Conservation (phyloP, 495 filamentous ascomycete genomes). For the Xylaria acuta region DNA sequence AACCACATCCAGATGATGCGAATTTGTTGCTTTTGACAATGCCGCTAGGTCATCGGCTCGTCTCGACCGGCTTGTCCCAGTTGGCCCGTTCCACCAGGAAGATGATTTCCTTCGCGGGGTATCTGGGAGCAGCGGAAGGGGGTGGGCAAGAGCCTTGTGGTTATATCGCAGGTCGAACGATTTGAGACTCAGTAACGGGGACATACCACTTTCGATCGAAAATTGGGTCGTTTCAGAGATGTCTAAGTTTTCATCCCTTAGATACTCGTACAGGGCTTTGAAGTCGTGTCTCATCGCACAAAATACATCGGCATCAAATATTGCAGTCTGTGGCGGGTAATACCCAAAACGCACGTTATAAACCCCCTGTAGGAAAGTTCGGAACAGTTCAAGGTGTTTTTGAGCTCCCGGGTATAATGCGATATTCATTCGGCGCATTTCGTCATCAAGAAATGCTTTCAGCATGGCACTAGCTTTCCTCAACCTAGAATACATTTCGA, state of each 20-base stretch:
- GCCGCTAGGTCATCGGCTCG: conserved; percentile 44
- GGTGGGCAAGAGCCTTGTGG: conserved; percentile 59
- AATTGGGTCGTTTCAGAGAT: conserved; percentile 45
- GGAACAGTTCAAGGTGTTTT: conserved; percentile 67
- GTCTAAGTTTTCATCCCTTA: conserved; percentile 61
- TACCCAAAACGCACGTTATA: conserved; percentile 67
- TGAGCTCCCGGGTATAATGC: conserved; percentile 58
- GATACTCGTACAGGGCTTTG: conserved; percentile 64
- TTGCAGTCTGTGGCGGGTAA: conserved; percentile 59
- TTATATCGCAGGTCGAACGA: conserved; percentile 64
- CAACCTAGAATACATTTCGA: conserved; percentile 68
- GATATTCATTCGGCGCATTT: conserved; percentile 61
- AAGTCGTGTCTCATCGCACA: conserved; percentile 67
- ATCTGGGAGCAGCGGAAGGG: conserved; percentile 65
- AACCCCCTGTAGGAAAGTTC: conserved; percentile 64
- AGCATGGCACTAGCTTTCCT: conserved; percentile 55
- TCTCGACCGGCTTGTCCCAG: conserved; percentile 45
- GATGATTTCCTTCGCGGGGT: conserved; percentile 29
- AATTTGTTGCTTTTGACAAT: conserved; percentile 52
- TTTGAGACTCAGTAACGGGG: conserved; percentile 63
- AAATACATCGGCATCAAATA: conserved; percentile 60
- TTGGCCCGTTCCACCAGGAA: conserved; percentile 33
- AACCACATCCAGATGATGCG: conserved; percentile 33
- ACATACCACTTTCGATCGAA: conserved; percentile 62
- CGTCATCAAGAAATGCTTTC: conserved; percentile 64